These are phyloP conservation scores for Monascus ruber DNA, from an alignment of 2,329 filamentous ascomycete species.

Conservation along the genomic window DNA sequence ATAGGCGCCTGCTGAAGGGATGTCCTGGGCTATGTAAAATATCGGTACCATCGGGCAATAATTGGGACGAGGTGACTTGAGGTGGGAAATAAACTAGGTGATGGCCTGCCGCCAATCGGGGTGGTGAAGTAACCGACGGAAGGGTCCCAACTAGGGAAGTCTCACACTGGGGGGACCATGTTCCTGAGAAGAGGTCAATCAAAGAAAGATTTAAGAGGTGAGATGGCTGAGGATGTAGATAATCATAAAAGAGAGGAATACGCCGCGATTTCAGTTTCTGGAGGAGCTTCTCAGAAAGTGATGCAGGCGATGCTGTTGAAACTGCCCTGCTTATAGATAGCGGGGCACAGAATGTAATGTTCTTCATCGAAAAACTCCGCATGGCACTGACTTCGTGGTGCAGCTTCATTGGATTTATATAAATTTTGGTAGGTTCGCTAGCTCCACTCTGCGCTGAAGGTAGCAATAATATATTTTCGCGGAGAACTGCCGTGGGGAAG, in stretches of 20 bases:
- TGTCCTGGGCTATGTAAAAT: conserved; percentile 60
- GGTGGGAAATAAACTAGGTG: conserved; percentile 84
- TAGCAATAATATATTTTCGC: too few relatives aligned
- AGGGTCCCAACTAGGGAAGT: conserved; percentile 16
- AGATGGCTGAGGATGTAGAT: conserved; percentile 50
- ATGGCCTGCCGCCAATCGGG: conserved; percentile 43
- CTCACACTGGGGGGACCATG: conserved; percentile 11
- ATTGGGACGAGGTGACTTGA: conserved; percentile 46
- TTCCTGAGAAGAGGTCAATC: conserved; percentile 39
- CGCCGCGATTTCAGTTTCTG: conserved; percentile 37
- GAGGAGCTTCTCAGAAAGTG: conserved; percentile 29
- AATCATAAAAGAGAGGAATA: conserved; percentile 42
- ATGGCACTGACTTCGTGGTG: too few relatives aligned
- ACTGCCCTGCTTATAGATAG: neutral
- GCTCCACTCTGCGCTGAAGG: too few relatives aligned
- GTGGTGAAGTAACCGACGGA: conserved; percentile 20
- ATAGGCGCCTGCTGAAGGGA: conserved; percentile 67
- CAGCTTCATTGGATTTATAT: too few relatives aligned
- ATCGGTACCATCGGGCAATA: conserved; percentile 79
- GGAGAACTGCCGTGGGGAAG: too few relatives aligned
- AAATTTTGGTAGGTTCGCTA: too few relatives aligned
- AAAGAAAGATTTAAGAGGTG: conserved; percentile 56
- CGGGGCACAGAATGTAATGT: neutral
- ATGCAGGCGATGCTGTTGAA: conserved; percentile 6
- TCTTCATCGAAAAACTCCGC: neutral